Conservation (phyloP, 345 rosid species). For the Brassica nigra region DNA sequence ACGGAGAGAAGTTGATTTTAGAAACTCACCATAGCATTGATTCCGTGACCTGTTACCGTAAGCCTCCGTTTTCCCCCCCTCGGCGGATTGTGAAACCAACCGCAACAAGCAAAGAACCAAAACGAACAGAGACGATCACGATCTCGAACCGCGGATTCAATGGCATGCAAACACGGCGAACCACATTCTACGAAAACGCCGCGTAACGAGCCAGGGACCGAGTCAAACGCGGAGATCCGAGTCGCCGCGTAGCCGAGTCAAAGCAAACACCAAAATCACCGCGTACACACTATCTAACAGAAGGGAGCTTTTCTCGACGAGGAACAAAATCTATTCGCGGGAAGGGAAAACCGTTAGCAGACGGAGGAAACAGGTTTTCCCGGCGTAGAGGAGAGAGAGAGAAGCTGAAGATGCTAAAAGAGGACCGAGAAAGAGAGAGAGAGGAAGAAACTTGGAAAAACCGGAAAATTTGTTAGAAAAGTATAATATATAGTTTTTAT, state of each 20-base stretch:
- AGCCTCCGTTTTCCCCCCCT: constrained; percentile 60
- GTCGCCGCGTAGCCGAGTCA: constrained; percentile 39
- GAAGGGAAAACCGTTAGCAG: constrained; percentile 18
- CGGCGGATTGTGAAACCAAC: constrained; percentile 26
- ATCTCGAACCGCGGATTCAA: constrained; percentile 46
- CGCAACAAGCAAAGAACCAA: constrained; percentile 39
- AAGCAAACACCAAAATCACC: constrained; percentile 18
- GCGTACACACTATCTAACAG: constrained; percentile 11
- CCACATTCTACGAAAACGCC: constrained; percentile 75
- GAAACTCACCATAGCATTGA: constrained; percentile 73
- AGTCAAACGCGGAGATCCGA: constrained; percentile 70
- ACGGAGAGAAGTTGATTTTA: neutral
- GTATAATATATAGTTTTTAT: constrained; percentile 71
- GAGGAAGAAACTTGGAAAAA: constrained; percentile 61
- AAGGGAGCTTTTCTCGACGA: neutral
- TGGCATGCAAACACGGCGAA: constrained; percentile 37
- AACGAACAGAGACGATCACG: constrained; percentile 50
- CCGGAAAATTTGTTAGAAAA: constrained; percentile 42
- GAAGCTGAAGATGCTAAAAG: constrained; percentile 41
- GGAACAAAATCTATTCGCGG: constrained; percentile 22
- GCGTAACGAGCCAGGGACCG: constrained; percentile 38
- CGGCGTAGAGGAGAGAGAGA: constrained; percentile 56
- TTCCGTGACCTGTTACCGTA: constrained; percentile 55
- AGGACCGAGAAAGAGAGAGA: neutral
- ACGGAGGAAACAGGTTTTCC: constrained; percentile 44